A percentile compares a stretch with the other conserved stretches of the same genome.
These are phyloP conservation scores for Paxillus involutus DNA, from an alignment of 768 basidiomycete genomes.

Conservation along the genomic window DNA sequence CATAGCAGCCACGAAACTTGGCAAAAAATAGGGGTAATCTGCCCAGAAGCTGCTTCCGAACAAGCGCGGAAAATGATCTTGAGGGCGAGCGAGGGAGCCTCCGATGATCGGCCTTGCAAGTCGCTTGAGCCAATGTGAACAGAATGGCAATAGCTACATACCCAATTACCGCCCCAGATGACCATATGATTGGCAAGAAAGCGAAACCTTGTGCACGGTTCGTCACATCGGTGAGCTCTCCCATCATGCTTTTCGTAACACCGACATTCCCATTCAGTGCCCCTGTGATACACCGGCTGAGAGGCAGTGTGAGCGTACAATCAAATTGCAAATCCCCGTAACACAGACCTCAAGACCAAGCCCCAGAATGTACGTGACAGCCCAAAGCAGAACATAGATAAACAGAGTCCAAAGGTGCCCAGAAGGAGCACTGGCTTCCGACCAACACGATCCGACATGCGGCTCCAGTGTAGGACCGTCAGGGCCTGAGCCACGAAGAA, in stretches of 20 bases:
- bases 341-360: slow-evolving; percentile 41
- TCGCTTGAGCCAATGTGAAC: background rate
- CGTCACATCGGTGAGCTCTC: slow-evolving; percentile 51
- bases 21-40: slow-evolving; percentile 60
- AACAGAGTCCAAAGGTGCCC: slow-evolving; percentile 59
- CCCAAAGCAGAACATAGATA: slow-evolving; percentile 73
- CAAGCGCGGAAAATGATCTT: slow-evolving; percentile 47
- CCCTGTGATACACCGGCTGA: slow-evolving; percentile 55
- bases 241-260: slow-evolving; percentile 70
- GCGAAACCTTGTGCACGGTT: slow-evolving; percentile 21
- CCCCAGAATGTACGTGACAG: slow-evolving; percentile 67
- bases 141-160: slow-evolving; percentile 12
- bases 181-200: slow-evolving; percentile 18
- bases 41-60: slow-evolving; percentile 50
- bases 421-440: slow-evolving; percentile 71
- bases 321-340: too few relatives aligned
- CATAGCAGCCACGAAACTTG: slow-evolving; percentile 59
- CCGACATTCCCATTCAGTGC: slow-evolving; percentile 63
- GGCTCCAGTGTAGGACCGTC: slow-evolving; percentile 72
- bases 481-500: slow-evolving; percentile 76
- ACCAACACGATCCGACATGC: slow-evolving; percentile 66
- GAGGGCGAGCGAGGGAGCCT: slow-evolving; percentile 54
- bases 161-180: slow-evolving; percentile 30
- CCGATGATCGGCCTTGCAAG: slow-evolving; percentile 40
- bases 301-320: too few relatives aligned